phyloP scores from a whole-genome alignment of 2,329 filamentous ascomycete species.

The Reticulascus tulasneorum region DNA sequence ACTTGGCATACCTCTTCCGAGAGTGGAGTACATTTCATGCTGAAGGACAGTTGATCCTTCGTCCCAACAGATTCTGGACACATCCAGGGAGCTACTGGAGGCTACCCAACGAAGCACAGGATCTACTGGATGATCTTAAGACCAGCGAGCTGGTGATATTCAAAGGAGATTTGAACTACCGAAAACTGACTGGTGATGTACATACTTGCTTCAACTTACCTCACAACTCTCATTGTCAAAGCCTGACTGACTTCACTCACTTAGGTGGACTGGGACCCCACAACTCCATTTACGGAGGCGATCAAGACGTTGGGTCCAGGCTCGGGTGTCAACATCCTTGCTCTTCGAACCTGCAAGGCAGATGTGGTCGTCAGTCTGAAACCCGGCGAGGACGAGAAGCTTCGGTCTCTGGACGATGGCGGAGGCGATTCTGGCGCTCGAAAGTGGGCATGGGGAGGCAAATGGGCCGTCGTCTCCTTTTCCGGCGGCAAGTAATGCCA shows the following conservation, averaged over 20 bases:
- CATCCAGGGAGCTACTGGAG: constrained; percentile 84
- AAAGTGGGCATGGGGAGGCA: constrained; percentile 93
- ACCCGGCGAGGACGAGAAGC: constrained; percentile 75
- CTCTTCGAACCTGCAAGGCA: constrained; percentile 91
- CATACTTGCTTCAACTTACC: constrained; percentile 28
- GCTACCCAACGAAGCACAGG: constrained; percentile 63
- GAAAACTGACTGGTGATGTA: constrained; percentile 87
- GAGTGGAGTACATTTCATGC: constrained; percentile 77
- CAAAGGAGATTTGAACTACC: constrained; percentile 96
- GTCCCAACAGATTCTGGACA: constrained; percentile 91
- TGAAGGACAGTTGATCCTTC: constrained; percentile 77
- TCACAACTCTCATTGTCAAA: not conserved
- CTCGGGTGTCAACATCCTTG: constrained; percentile 79
- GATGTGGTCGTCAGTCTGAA: constrained; percentile 91
- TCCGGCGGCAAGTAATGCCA: constrained; percentile 27
- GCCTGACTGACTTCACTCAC: constrained; percentile 1
- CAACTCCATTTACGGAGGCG: constrained; percentile 79
- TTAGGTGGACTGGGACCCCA: constrained; percentile 75
- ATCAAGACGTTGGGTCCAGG: constrained; percentile 80
- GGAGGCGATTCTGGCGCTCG: constrained; percentile 67
- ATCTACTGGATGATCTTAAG: constrained; percentile 73
- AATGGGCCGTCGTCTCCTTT: constrained; percentile 93
- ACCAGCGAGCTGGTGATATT: constrained; percentile 85
- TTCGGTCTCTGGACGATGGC: constrained; percentile 64
- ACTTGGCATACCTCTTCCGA: constrained; percentile 73